These are phyloP conservation scores for Saksenaea vasiformis DNA, from an alignment of 371 early-diverging fungal species.

Conservation along the genomic window DNA sequence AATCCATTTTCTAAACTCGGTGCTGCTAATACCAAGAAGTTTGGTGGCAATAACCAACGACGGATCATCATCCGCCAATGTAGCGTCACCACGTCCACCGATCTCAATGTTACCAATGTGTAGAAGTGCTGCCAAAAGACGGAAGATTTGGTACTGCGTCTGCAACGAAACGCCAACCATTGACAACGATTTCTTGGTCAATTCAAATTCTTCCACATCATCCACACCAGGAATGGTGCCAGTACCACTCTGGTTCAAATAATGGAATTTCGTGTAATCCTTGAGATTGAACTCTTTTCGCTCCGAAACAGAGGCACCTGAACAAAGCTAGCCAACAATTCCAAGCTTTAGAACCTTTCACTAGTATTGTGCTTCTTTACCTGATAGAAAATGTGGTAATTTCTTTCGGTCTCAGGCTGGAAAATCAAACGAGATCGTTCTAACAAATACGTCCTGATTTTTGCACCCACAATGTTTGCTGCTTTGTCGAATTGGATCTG, in stretches of 20 bases:
- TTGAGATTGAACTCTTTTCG: constrained; percentile 76
- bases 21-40: constrained; percentile 74
- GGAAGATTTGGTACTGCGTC: constrained; percentile 90
- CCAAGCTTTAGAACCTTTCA: not conserved
- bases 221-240: constrained; percentile 87
- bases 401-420: constrained; percentile 92
- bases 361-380: constrained; percentile 19
- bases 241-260: constrained; percentile 84
- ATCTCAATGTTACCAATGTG: constrained; percentile 93
- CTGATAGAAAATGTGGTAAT: constrained; percentile 99
- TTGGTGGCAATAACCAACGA: constrained; percentile 65
- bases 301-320: constrained; percentile 83
- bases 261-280: constrained; percentile 79
- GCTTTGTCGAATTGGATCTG: constrained; percentile 80
- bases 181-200: constrained; percentile 83
- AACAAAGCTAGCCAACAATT: constrained; percentile 68
- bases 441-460: constrained; percentile 95
- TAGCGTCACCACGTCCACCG: constrained; percentile 69
- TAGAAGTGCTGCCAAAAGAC: constrained; percentile 85
- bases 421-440: constrained; percentile 97
- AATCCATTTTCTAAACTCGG: constrained; percentile 89
- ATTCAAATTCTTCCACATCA: constrained; percentile 88
- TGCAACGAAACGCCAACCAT: constrained; percentile 84
- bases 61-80: constrained; percentile 70
- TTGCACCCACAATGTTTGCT: constrained; percentile 91